Percentiles rank a stretch among this genome's conserved stretches.
These are phyloP conservation scores for Aspergillus sp. DNA, from an alignment of 2,329 filamentous ascomycete species.

Conservation along the genomic window DNA sequence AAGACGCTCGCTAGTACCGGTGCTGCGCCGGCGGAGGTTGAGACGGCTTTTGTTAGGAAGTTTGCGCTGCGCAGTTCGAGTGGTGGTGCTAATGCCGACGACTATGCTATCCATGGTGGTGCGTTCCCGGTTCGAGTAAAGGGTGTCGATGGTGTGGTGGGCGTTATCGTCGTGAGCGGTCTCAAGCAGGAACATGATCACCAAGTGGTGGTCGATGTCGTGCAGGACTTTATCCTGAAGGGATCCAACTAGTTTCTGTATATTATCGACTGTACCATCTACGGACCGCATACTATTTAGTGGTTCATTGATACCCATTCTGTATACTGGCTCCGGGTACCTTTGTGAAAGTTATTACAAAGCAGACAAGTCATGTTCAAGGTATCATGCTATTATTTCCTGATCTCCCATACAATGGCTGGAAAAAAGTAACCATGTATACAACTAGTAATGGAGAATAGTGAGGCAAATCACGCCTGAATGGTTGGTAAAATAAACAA, in stretches of 20 bases:
- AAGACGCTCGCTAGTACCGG: slow-evolving; percentile 46
- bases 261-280: no score
- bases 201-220: slow-evolving; percentile 65
- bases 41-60: slow-evolving; percentile 60
- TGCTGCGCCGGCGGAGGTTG: slow-evolving; percentile 45
- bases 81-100: slow-evolving; percentile 41
- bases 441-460: slow-evolving; percentile 12
- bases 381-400: slow-evolving; percentile 11
- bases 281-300: no score
- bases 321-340: not conserved
- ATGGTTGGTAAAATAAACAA: slow-evolving; percentile 7
- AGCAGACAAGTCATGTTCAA: not conserved
- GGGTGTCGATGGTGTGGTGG: slow-evolving; percentile 71
- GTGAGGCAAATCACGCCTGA: no score
- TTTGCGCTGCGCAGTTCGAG: slow-evolving; percentile 56
- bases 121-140: slow-evolving; percentile 67
- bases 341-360: no score
- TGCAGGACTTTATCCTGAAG: slow-evolving; percentile 47
- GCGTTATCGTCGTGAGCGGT: slow-evolving; percentile 70
- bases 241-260: slow-evolving; percentile 8
- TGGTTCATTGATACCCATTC: not conserved
- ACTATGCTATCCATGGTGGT: slow-evolving; percentile 75
- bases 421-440: slow-evolving; percentile 11
- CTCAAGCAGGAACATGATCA: slow-evolving; percentile 75
- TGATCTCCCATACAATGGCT: slow-evolving; percentile 4